A percentile compares a stretch with the other conserved stretches of the same genome.
phyloP scores from a whole-genome alignment of 2,329 filamentous ascomycete genomes.

The Albifimbria verrucaria region DNA sequence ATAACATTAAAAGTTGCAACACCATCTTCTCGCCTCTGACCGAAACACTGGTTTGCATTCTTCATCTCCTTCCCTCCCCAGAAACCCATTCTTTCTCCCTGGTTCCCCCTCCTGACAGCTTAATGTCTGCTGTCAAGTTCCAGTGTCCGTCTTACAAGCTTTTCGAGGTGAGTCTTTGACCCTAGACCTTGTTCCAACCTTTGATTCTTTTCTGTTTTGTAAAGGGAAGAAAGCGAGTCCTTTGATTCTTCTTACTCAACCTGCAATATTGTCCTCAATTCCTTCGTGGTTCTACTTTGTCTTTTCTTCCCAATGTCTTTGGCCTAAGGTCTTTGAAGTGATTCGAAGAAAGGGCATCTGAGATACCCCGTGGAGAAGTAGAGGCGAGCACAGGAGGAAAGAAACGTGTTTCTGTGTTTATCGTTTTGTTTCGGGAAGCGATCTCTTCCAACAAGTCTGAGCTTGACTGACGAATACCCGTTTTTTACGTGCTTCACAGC shows the following conservation, averaged over 20 bases:
- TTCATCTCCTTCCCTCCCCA: slow-evolving; percentile 22
- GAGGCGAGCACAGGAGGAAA: not conserved
- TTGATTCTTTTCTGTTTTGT: slow-evolving; percentile 1
- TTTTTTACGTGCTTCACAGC: slow-evolving; percentile 30
- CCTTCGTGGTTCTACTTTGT: slow-evolving; percentile 5
- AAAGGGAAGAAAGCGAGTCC: not conserved
- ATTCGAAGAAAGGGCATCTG: slow-evolving; percentile 13
- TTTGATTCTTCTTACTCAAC: not conserved
- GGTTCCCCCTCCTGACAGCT: slow-evolving; percentile 37
- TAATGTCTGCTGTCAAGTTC: slow-evolving; percentile 59
- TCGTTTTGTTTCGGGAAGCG: slow-evolving; percentile 15
- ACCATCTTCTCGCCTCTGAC: slow-evolving; percentile 22
- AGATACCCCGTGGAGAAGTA: not conserved
- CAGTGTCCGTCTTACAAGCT: slow-evolving; percentile 54
- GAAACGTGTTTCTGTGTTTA: slow-evolving; percentile 8
- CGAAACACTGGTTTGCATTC: slow-evolving; percentile 38
- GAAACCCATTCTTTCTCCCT: slow-evolving; percentile 32
- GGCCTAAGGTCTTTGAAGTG: slow-evolving; percentile 7
- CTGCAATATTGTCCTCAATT: not conserved
- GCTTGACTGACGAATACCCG: slow-evolving; percentile 12
- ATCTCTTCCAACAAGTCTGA: not conserved
- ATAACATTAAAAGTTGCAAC: slow-evolving; percentile 18
- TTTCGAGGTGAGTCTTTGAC: slow-evolving; percentile 52
- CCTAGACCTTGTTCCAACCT: slow-evolving; percentile 29
- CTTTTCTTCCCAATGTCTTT: slow-evolving; percentile 11